Base-by-base conservation (phyloP, 2,329 filamentous ascomycete genomes). In the Exophiala sideris region DNA sequence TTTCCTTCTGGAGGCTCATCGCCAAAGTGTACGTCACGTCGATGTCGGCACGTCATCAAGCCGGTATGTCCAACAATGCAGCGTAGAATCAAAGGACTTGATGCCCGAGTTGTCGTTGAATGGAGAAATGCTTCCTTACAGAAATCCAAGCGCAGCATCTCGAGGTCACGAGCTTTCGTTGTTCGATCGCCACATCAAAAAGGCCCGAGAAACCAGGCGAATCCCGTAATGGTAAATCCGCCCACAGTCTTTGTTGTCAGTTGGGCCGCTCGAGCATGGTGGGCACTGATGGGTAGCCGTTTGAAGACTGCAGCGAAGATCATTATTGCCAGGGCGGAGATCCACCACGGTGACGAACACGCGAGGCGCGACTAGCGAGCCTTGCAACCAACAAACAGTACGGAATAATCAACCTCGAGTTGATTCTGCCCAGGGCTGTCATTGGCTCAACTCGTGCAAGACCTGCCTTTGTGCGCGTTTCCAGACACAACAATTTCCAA, bases 341-440 rank as follows among this genome's bases (percentile, higher is more conserved):
- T 29, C 24, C 24, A 29, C 3, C 50, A 44, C 45, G 50, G 47
- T 49, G 49, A 56, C 54, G 53, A 48, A 29, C 53, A 40, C 29
- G 39, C 34, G 47, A 59, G 50, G 52, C 57, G 53, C 36, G 33
- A 21, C 49, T 58, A 58, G 52, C 52, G 48, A 58, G 38, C 32
- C 48, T 41, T 18, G 41, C 48, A 10, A 40, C 36, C 46, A 41
- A 33, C 48, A 55, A 34, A 29, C 3, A 29, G 24, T 29, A 29
- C 24, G 24, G 24, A 29, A 8, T 5, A 29, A 29, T 29, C 24
- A 29, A 29, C 24, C 51, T 11, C 24, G 18, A 38, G 29, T 34
- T 20, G 20, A 18, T 5, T 33, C 18, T 24, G 45, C 45, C 34
- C 14, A 29, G 35, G 35, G 18, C 9, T 44, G 8, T 2, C 11